Evolutionary conservation across 495 filamentous ascomycete genomes (phyloP), one percentile per base, ranked within the genome.

Genomic region (Monascus purpureus): DNA sequence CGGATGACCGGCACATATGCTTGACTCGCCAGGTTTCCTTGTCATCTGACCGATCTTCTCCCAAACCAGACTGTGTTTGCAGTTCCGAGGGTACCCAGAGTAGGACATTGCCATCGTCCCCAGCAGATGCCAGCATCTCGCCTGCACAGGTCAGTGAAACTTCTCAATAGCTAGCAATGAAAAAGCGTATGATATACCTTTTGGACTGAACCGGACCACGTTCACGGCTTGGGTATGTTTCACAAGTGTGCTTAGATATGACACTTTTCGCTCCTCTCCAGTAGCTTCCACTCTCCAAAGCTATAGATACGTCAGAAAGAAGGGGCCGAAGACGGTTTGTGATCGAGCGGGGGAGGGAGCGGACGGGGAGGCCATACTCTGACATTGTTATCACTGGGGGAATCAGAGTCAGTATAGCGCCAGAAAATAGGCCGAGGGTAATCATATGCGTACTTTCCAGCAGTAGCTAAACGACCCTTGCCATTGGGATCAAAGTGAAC

Each of bases 211-310:
- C 43, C 90, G 71, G 13, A 99, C 92, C 25, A 95, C 90, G 70
- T 99, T 99, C 41, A 99, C 92, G 17, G 90, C 84, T 57, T 96
- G 92, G 14, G 84, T 88, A 53, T 99, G 90, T 54, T 92, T 94
- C 17, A 77, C 58, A 36, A 96, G 65, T 0, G 87, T 96, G 26
- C 84, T 85, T 32, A 99, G 56, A 49, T 96, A 99, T 16, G 82
- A 76, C 20, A 92, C 82, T 37, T 73, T 90, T 22, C 86, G 67
- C 38, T 85, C 80, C 26, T 94, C 88, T n/a, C 82, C 86, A 36
- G 77, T 76, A 14, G 70, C 59, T 33, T 94, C 82, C 31, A 99
- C 63, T 55, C 76, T 84, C 90, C 90, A 99, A 38, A 96, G 57
- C 81, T 92, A 52, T 45, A 37, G 35, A 24, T 37, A 36, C 6